Evolutionary conservation across 2,329 filamentous ascomycete species (phyloP).

Genomic region (Hypoxylon sp.): DNA sequence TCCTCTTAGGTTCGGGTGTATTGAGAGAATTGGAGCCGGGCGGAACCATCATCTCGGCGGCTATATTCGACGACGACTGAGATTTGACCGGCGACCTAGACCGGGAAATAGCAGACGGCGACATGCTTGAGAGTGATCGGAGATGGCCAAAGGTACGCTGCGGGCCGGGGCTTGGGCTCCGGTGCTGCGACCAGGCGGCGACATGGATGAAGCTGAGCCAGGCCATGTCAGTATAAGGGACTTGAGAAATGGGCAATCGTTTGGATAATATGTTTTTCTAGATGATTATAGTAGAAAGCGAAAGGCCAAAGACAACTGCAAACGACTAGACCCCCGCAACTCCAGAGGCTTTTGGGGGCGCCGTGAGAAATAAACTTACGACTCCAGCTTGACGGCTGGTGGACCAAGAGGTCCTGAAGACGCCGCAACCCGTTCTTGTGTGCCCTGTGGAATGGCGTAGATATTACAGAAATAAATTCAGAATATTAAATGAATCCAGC

Average conservation of each 20-base stretch:
- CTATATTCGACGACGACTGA: slow-evolving; percentile 50
- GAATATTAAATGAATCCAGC: slow-evolving; percentile 34
- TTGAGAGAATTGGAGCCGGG: slow-evolving; percentile 53
- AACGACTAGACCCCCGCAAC: slow-evolving; percentile 7
- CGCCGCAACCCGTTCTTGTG: slow-evolving; percentile 45
- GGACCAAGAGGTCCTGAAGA: slow-evolving; percentile 52
- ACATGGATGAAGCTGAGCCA: slow-evolving; percentile 67
- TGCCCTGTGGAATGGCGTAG: slow-evolving; percentile 35
- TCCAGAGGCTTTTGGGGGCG: background rate
- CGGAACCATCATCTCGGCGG: slow-evolving; percentile 50
- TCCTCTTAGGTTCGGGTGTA: slow-evolving; percentile 54
- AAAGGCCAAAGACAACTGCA: slow-evolving; percentile 9
- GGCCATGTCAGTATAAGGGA: slow-evolving; percentile 44
- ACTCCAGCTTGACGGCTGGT: slow-evolving; percentile 56
- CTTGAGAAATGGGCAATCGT: slow-evolving; percentile 8
- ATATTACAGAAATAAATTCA: slow-evolving; percentile 45
- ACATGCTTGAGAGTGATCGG: slow-evolving; percentile 68
- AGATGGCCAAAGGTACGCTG: slow-evolving; percentile 64
- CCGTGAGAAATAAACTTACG: slow-evolving; percentile 49
- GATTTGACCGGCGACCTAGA: slow-evolving; percentile 58
- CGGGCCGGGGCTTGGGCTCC: slow-evolving; percentile 54
- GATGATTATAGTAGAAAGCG: slow-evolving; percentile 1
- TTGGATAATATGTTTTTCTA: background rate
- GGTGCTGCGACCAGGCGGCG: slow-evolving; percentile 67
- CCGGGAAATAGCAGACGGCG: slow-evolving; percentile 59